Evolutionary conservation across 495 filamentous ascomycete species (phyloP), one percentile per base, ranked within the genome.

Genomic region (Tuber aestivum): DNA sequence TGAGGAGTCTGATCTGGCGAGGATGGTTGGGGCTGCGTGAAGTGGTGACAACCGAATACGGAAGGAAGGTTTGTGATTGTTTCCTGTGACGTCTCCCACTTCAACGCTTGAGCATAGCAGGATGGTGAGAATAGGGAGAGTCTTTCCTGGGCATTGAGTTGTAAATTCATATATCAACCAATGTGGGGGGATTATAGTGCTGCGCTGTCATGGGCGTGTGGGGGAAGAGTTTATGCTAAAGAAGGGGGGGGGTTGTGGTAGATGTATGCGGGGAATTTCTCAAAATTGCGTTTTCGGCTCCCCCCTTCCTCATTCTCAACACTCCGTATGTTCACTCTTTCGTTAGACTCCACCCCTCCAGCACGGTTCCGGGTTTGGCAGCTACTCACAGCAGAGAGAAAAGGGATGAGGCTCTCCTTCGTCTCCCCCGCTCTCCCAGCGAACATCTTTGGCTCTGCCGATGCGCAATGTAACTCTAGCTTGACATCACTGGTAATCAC

Each of bases 341-440:
- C 23, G 50, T 74, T 32, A 2, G 37, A 35, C 42, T 42, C 27
- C 72, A 50, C 16, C 9, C 71, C 37, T 35, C 56, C 35, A 1
- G 45, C 23, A 48, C 5, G 23, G 20, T 48, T 48, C 9, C 45
- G 4, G 45, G 20, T 48, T 48, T 20, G 18, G 23, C 3, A 48
- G 45, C 45, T 48, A 48, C 12, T 44, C 42, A 23, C 45, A 48
- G 5, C 20, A 18, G 73, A 74, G 6, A n/a, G 27, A 23, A 40
- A 27, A 65, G 41, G 35, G 23, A 81, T 81, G 78, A 77, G 80
- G 72, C 74, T 78, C 73, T 77, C 72, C 35, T n/a, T 41, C 7
- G 35, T 78, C 10, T 23, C 78, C 21, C 41, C 76, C 70, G 76
- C 73, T 79, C 70, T 69, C 37, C 70, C 74, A 70, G 68, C 72